Conservation (phyloP, 768 basidiomycete genomes). For the Boletus coccyginus region DNA sequence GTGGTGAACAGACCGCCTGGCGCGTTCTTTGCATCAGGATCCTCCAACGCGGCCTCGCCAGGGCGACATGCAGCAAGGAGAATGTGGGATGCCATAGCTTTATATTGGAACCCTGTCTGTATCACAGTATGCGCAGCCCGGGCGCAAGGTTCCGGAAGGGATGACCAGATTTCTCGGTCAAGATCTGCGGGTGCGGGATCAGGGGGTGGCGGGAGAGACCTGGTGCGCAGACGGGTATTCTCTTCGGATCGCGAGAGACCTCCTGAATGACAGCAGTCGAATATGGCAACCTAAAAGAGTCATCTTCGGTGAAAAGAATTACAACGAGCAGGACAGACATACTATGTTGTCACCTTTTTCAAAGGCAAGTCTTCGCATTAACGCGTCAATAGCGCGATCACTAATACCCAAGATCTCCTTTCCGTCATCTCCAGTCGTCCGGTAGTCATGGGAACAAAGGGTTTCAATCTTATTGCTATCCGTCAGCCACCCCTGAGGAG, state of each 20-base stretch:
- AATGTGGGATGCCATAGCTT: slow-evolving; percentile 18
- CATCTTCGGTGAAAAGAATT: neutral
- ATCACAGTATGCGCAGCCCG: slow-evolving; percentile 8
- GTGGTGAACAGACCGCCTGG: slow-evolving; percentile 19
- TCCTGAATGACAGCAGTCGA: slow-evolving; percentile 23
- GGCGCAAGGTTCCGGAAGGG: neutral
- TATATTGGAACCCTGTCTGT: slow-evolving; percentile 14
- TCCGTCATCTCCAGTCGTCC: slow-evolving; percentile 7
- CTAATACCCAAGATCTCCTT: slow-evolving; percentile 8
- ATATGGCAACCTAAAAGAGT: slow-evolving; percentile 8
- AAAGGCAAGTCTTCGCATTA: slow-evolving; percentile 16
- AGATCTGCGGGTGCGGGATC: slow-evolving; percentile 15
- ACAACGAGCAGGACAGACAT: neutral
- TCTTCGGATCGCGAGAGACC: slow-evolving; percentile 12
- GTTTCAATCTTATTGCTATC: slow-evolving; percentile 11
- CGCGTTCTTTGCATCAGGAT: neutral
- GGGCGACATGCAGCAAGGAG: slow-evolving; percentile 23
- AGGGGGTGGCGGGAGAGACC: slow-evolving; percentile 11
- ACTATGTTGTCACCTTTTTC: slow-evolving; percentile 20
- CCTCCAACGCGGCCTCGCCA: slow-evolving; percentile 11
- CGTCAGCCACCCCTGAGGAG: slow-evolving; percentile 20
- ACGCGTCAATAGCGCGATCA: slow-evolving; percentile 12
- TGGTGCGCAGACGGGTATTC: neutral
- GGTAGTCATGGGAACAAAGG: slow-evolving; percentile 11
- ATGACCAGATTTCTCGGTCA: slow-evolving; percentile 5